These are phyloP conservation scores for Trypanosoma lewisi DNA, from an alignment of 208 protist species.

Conservation along the genomic window DNA sequence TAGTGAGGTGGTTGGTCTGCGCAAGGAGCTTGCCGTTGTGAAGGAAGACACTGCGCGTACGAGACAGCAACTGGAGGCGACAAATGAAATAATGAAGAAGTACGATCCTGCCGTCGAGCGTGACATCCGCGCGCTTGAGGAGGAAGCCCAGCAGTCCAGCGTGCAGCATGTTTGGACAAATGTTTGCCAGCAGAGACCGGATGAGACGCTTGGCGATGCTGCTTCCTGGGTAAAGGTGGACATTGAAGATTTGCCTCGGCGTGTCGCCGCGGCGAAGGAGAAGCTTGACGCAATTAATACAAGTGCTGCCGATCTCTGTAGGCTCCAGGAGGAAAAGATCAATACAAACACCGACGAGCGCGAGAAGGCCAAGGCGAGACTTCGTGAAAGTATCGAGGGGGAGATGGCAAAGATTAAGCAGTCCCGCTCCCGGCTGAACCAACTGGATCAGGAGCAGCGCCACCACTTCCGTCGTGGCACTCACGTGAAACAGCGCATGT, in stretches of 20 bases:
- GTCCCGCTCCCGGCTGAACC: slow-evolving; percentile 41
- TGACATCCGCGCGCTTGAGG: slow-evolving; percentile 52
- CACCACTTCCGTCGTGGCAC: slow-evolving; percentile 79
- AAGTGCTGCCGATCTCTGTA: slow-evolving; percentile 43
- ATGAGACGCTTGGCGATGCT: slow-evolving; percentile 35
- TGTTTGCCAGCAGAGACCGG: slow-evolving; percentile 23
- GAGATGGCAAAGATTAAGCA: slow-evolving; percentile 66
- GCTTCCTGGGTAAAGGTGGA: slow-evolving; percentile 38
- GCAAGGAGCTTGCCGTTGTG: slow-evolving; percentile 64
- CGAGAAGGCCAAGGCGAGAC: slow-evolving; percentile 55
- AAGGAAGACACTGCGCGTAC: slow-evolving; percentile 56
- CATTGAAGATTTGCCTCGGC: slow-evolving; percentile 40
- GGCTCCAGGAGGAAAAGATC: slow-evolving; percentile 57
- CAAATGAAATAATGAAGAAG: slow-evolving; percentile 24
- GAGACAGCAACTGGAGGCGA: slow-evolving; percentile 40
- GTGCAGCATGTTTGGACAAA: slow-evolving; percentile 10
- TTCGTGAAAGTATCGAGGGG: slow-evolving; percentile 49
- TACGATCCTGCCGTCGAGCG: slow-evolving; percentile 49
- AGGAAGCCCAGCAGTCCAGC: slow-evolving; percentile 35
- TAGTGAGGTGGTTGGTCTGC: slow-evolving; percentile 60
- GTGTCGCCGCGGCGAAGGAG: slow-evolving; percentile 34
- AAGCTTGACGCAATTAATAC: slow-evolving; percentile 31
- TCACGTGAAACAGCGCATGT: slow-evolving; percentile 21
- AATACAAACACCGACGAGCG: slow-evolving; percentile 70
- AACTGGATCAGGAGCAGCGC: slow-evolving; percentile 63